Conservation (phyloP, 805 yeast species). For the Cyberlindnera mycetangii region DNA sequence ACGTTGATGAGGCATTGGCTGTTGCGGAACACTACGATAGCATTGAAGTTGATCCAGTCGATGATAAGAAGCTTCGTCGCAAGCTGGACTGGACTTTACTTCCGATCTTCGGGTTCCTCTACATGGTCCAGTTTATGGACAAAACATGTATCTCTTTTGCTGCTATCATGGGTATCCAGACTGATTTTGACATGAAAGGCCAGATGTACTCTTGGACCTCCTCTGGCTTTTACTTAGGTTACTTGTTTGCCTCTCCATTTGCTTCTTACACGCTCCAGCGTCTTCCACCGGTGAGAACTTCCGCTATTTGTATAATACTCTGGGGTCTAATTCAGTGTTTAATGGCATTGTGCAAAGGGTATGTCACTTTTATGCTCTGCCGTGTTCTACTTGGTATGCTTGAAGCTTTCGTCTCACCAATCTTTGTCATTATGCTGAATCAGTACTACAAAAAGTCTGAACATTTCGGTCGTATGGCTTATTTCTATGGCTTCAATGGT, state of each 20-base stretch:
- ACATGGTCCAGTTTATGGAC: conserved; percentile 41
- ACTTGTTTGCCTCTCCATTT: conserved; percentile 46
- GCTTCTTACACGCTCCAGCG: conserved; percentile 42
- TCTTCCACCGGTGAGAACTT: conserved; percentile 35
- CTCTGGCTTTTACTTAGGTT: conserved; percentile 53
- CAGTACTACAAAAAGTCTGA: conserved; percentile 27
- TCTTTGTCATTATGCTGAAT: conserved; percentile 20
- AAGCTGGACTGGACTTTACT: conserved; percentile 38
- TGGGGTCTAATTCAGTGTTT: conserved; percentile 48
- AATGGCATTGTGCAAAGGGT: conserved; percentile 8
- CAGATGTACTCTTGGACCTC: conserved; percentile 43
- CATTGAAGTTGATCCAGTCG: conserved; percentile 22
- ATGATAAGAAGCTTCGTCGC: conserved; percentile 32
- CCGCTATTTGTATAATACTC: conserved; percentile 41
- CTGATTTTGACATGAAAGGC: conserved; percentile 40
- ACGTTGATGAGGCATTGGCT: conserved; percentile 21
- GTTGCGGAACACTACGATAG: conserved; percentile 14
- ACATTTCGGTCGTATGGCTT: conserved; percentile 33
- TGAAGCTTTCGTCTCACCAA: conserved; percentile 40
- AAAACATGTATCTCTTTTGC: conserved; percentile 40
- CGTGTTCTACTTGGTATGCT: conserved; percentile 36
- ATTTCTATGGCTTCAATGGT: conserved; percentile 29
- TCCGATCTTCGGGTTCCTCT: conserved; percentile 31
- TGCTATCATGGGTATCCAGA: conserved; percentile 41
- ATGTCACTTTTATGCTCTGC: neutral